Base-by-base conservation (phyloP, 768 basidiomycete species). In the Xanthoconium purpureum region DNA sequence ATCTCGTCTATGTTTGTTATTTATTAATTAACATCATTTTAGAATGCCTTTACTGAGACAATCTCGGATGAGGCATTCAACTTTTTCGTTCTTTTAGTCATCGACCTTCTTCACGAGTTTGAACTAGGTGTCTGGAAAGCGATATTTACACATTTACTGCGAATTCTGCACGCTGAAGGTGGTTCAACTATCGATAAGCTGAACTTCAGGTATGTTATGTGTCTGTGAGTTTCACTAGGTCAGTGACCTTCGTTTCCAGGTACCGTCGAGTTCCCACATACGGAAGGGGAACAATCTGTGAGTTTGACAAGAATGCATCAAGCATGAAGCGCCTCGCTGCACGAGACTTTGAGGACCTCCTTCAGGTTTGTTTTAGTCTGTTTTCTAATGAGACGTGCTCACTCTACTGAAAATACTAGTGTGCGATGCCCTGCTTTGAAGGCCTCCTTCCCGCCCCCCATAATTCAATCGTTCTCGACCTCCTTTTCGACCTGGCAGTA, bases 321-420 rank as follows among this genome's bases (percentile, higher is more conserved):
- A 66, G 64, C 11, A 66, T 78, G 65, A 73, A 71, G 30, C 57
- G 63, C 20, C 53, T 75, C 1, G 74, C 72, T 3, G 77, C 73
- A 0, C 59, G 66, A 10, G 74, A 79, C 39, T 78, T 68, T 48
- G 71, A 78, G 33, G 76, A 78, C 46, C 54, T 77, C 5, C 35
- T 55, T 29, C 54, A 55, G 46, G 47, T 42, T n/a, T 6, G 29
- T 14, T 37, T 9, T 13, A 20, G 1, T 9, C 13, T n/a, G 1
- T 18, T 18, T 2, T 2, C 7, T 6, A 30, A 3, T 1, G 14
- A 37, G 3, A n/a, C 12, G 0, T n/a, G 5, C 17, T 30, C 6
- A 24, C 3, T 8, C 18, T 13, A 28, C 10, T 30, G 2, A 37
- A 14, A n/a, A n/a, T 7, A 30, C 2, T 33, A 66, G 58, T 66